Evolutionary conservation across 108 stramenopile species (phyloP), one percentile per base, ranked within the genome.

Genomic region (Epithemia pelagica): DNA sequence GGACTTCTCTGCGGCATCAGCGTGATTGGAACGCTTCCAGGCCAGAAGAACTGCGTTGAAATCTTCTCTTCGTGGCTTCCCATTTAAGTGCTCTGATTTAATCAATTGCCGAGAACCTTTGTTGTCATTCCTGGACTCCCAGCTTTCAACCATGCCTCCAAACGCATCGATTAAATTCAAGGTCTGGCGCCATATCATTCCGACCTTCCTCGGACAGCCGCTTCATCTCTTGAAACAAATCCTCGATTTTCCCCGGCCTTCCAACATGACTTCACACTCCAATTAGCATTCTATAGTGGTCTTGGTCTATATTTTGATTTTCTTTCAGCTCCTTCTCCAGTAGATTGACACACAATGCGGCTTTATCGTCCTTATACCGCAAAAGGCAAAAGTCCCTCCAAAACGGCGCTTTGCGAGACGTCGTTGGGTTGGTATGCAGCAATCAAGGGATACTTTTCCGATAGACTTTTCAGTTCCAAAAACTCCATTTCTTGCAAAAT

Each of bases 141-240:
- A 18, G 56, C 56, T 58, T 58, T 58, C 26, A 21, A 58, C 56
- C 56, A 58, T 27, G 56, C 56, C 26, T 58, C 25, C 56, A 58
- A 21, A 23, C 22, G 26, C 22, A 27, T 58, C 8, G 5, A 7
- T 5, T 58, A 58, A 26, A 46, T 15, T 15, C 37, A 46, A 10
- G 15, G 10, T 15, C 37, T 5, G 37, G 37, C 37, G 5, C 15
- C 10, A 46, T 5, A 15, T 46, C 10, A 15, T 46, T 46, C 10
- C 15, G 5, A 10, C 37, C 37, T 46, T 15, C 10, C 37, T 46
- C 37, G 37, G 15, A 46, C 37, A 5, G 10, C 15, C 15, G 37
- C 37, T 46, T 46, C 37, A 46, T 46, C 37, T 46, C 37, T 46
- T 46, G 37, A 15, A 46, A 46, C 15, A 46, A 10, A 10, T 46